Evolutionary conservation across 345 rosid genomes (phyloP), one percentile per base, ranked within the genome.

Genomic region (Melastoma malabathricum): DNA sequence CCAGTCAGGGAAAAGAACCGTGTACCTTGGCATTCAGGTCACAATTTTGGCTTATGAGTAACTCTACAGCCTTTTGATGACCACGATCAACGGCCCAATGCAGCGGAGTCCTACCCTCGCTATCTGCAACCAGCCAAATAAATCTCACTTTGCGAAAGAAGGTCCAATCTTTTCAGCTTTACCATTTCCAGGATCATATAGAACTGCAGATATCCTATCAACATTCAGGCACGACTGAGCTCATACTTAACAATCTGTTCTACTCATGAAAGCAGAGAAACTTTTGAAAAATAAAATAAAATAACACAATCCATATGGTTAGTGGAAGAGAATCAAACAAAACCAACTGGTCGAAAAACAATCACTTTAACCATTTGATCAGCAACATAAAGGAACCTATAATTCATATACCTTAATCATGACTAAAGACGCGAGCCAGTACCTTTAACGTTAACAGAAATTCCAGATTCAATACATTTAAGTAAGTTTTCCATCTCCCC

Each of bases 51-150:
- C 73, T 70, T 34, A 87, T 56, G 59, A 87, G 86, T 38, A 60
- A 56, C 64, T 92, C 76, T 5, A 68, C 67, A 23, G 79, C 66
- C 44, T 74, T 43, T 23, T 69, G 58, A 58, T 85, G 93, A 6
- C 97, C 93, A 54, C 95, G 93, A 60, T 92, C 97, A 53, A 77
- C 94, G 49, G 97, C 98, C 96, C 98, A 88, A 60, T 92, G 98
- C 77, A 92, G 70, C 2, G 98, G 88, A 18, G 94, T 83, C 56
- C 86, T 80, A 50, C 97, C 88, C 71, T 87, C 95, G 59, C 97
- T 81, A 61, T 87, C 96, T 87, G 81, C 55, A 75, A 69, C 53
- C 38, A 31, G 10, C 9, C 6, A 31, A 2, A 9, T 9, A 31
- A 49, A 67, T 61, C 59, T 55, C 48, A 54, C 29, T 19, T 15